Base-by-base conservation (phyloP, 2,329 filamentous ascomycete genomes). In the Fusarium pseudonygamai region DNA sequence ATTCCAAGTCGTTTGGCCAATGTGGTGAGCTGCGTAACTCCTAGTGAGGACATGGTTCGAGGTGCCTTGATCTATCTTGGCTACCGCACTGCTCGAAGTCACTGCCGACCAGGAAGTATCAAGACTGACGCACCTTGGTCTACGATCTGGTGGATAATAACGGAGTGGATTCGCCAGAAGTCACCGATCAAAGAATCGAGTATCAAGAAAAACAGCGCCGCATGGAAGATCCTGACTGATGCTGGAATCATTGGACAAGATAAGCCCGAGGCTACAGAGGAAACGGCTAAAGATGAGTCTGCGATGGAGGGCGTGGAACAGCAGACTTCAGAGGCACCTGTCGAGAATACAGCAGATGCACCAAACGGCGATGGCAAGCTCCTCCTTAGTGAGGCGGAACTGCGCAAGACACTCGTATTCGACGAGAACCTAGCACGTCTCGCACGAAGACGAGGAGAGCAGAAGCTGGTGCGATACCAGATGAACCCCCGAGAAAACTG, bases 101-200 rank as follows among this genome's bases (percentile, higher is more conserved):
- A 99, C 82, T 94, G 94, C 77, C 94, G 95, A 75, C 89, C 94
- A 0, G 96, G 95, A 32, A 96, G 93, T 78, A 91, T 98, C 82
- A 97, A 97, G 84, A 98, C 96, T 0, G 91, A 98, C 82, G 96
- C 96, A 20, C 93, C 95, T 0, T 99, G 95, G 95, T 86, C 86
- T 9, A 91, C 94, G 0, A 89, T 99, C 53, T 98, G 96, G 95
- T 93, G 97, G 80, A 86, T 98, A 34, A 96, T 98, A 90, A 89
- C 93, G 32, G 95, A 97, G 82, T 99, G 95, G 94, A 90, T 93
- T 20, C 89, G 92, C 30, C 94, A 97, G 79, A 93, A 92, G 77
- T 87, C 89, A 0, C 95, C 95, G 0, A 87, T 97, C 65, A 97
- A 93, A 79, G 89, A 91, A 40, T 89, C 89, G 3, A 90, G 90